Conservation (phyloP, 202 grass and related monocot species). For the Elaeis oleifera region DNA sequence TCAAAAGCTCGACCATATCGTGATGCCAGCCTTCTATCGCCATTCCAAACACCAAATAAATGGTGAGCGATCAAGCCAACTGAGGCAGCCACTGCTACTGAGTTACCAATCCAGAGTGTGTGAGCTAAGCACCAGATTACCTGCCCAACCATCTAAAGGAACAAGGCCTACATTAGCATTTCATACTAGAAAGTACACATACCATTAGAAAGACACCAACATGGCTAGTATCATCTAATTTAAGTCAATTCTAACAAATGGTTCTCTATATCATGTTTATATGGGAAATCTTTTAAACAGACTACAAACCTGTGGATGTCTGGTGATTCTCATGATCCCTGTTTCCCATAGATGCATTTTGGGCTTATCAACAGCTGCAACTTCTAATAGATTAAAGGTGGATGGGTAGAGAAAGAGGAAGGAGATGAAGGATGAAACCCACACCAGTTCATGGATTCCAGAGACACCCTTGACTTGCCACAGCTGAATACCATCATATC, state of each 20-base stretch:
- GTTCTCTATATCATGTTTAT: too few relatives aligned
- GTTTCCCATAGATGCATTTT: conserved; percentile 95
- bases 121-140: conserved; percentile 96
- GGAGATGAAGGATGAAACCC: conserved; percentile 62
- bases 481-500: conserved; percentile 71
- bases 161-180: not conserved
- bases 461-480: conserved; percentile 68
- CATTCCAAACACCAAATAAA: conserved; percentile 95
- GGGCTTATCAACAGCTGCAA: conserved; percentile 90
- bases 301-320: conserved; percentile 76
- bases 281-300: too few relatives aligned
- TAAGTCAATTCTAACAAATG: too few relatives aligned
- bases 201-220: too few relatives aligned
- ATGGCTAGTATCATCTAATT: too few relatives aligned
- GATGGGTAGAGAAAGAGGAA: conserved; percentile 95
- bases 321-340: conserved; percentile 69
- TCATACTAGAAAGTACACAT: too few relatives aligned
- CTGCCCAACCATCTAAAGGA: conserved; percentile 79
- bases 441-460: conserved; percentile 67
- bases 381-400: conserved; percentile 96
- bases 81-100: conserved; percentile 57
- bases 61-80: conserved; percentile 72
- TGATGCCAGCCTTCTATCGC: conserved; percentile 54
- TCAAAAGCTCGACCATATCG: conserved; percentile 67
- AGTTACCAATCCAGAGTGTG: conserved; percentile 87